Evolutionary conservation across 306 rosid species (phyloP).

Genomic region (Cucurbita argyrosperma): DNA sequence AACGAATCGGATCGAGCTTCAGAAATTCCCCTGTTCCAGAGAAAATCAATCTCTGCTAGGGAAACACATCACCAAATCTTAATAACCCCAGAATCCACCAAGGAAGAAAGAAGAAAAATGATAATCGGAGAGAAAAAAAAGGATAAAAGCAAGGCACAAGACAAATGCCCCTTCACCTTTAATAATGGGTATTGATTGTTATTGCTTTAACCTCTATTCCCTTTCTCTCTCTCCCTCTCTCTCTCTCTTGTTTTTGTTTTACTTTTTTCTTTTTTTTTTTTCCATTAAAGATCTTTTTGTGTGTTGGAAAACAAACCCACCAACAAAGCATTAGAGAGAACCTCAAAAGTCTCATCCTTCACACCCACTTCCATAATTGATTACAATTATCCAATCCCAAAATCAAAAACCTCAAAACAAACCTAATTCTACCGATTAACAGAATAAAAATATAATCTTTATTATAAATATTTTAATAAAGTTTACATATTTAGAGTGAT

Average conservation of each 20-base stretch:
- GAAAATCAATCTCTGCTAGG: conserved; percentile 20
- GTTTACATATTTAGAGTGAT: too few relatives aligned
- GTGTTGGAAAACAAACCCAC: conserved; percentile 10
- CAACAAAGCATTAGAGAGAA: conserved; percentile 2
- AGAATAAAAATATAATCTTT: too few relatives aligned
- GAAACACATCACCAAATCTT: conserved; percentile 23
- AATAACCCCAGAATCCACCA: conserved; percentile 18
- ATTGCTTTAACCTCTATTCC: not conserved
- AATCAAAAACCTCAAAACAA: not conserved
- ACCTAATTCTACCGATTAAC: too few relatives aligned
- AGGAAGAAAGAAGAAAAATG: conserved; percentile 7
- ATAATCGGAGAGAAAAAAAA: not conserved
- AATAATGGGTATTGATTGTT: conserved; percentile 20
- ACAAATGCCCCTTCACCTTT: conserved; percentile 24
- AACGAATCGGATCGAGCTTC: conserved; percentile 25
- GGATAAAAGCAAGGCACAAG: not conserved
- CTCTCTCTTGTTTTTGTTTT: not conserved
- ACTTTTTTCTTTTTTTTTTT: not conserved
- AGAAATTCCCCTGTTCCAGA: conserved; percentile 9
- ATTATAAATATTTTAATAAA: too few relatives aligned
- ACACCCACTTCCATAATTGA: conserved; percentile 1
- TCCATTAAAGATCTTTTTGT: not conserved
- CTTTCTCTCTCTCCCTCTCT: not conserved
- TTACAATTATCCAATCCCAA: not conserved
- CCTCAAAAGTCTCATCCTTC: conserved; percentile 2